Base-by-base conservation (phyloP, 306 rosid genomes). In the Malus orientalis region DNA sequence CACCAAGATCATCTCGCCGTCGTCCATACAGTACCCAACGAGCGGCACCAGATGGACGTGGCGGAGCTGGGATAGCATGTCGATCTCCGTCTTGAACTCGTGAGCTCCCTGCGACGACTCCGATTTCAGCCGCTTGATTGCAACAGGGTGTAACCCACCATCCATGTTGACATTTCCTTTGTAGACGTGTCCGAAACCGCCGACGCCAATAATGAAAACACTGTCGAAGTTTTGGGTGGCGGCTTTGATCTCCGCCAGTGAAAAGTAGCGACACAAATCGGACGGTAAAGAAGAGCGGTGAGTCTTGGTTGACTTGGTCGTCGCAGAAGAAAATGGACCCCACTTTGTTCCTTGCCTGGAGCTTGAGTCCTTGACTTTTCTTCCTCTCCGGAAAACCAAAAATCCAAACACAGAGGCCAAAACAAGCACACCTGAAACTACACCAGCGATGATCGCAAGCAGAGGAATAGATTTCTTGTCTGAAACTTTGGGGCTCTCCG, bases 171-270 rank as follows among this genome's bases (percentile, higher is more conserved):
- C 4, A 5, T 61, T 27, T 8, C 85, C 87, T 77, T 67, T 81
- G 76, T 84, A 84, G 4, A 84, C 87, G 20, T 58, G 53, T 0
- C 86, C 88, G 20, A 85, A 85, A 1, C 88, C 88, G 2, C 88
- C 88, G 1, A 61, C 82, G 0, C 89, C 86, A 22, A 86, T 71
- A 22, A 80, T 72, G 64, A 67, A 71, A 5, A 15, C 11, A 1
- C 53, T 76, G 4, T 77, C 73, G 12, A 82, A 86, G 19, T 78
- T 30, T 32, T 86, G 64, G 12, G 89, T 83, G 42, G 83, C 85
- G 3, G 81, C 76, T 78, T 18, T 75, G 54, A 86, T 82, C 57
- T 80, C 83, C 1, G 77, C 32, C 45, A 86, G 29, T 4, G 83
- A 74, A 2, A 86, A 80, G 71, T 36, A 70, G 16, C 81, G 85